These are phyloP conservation scores for Solanum habrochaites DNA, from an alignment of 257 asterid species.

Conservation along the genomic window DNA sequence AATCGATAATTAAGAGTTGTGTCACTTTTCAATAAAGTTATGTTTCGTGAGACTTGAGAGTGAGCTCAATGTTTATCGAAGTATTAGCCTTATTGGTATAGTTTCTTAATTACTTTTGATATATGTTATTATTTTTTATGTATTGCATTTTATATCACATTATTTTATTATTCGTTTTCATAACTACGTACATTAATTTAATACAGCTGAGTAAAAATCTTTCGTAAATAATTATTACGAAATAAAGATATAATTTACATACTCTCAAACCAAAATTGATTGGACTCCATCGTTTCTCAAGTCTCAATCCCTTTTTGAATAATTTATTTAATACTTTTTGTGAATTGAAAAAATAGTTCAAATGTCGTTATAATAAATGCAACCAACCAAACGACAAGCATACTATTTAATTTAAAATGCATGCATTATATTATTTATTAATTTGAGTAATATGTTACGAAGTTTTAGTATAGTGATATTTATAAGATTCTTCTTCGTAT, in stretches of 20 bases:
- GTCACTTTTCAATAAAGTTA: neutral
- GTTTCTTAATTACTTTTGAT: neutral
- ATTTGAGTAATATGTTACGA: neutral
- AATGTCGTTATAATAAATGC: neutral
- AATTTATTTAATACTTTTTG: neutral
- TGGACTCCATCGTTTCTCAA: neutral
- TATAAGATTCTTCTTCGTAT: neutral
- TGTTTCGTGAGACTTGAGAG: too few relatives aligned
- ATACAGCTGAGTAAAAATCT: accelerated
- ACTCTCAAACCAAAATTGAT: neutral
- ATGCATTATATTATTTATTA: neutral
- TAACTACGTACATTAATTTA: too few relatives aligned
- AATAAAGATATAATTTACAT: too few relatives aligned
- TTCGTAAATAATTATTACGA: too few relatives aligned
- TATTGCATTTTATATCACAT: neutral
- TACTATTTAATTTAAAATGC: neutral
- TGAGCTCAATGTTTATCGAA: neutral
- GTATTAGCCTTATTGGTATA: neutral
- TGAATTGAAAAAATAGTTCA: neutral
- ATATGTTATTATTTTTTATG: neutral
- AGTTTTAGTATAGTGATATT: neutral
- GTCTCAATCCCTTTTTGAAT: neutral
- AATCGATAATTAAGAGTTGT: accelerated
- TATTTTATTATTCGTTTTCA: neutral
- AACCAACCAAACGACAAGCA: neutral